These are phyloP conservation scores for Botrytis aclada DNA, from an alignment of 2,329 filamentous ascomycete genomes.

Conservation along the genomic window DNA sequence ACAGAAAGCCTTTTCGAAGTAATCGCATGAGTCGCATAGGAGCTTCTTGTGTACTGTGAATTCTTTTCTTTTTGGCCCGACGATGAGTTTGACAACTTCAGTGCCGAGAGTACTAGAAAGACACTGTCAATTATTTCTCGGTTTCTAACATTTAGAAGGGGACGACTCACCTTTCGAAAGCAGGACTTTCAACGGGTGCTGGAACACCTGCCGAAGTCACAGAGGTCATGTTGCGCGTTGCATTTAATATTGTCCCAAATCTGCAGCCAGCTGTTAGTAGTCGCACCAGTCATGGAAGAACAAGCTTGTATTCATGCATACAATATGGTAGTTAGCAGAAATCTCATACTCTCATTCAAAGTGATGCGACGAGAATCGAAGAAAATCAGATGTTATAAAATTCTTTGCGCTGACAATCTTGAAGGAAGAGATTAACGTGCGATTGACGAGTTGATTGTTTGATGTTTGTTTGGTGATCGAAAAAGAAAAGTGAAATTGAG, in stretches of 20 bases:
- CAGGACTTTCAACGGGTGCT: not conserved
- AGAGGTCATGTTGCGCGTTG: not conserved
- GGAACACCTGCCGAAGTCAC: not conserved
- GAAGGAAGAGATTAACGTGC: rapidly evolving
- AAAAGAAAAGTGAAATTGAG: not conserved
- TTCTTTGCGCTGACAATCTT: not conserved
- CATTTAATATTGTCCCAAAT: not conserved
- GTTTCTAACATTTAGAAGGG: no score
- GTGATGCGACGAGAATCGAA: not conserved
- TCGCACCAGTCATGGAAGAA: not conserved
- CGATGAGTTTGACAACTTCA: not conserved
- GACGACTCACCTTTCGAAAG: no score
- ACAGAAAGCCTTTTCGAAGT: not conserved
- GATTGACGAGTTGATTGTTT: not conserved
- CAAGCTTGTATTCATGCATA: not conserved
- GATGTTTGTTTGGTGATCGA: not conserved
- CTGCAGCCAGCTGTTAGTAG: not conserved
- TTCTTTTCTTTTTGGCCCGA: not conserved
- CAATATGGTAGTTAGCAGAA: not conserved
- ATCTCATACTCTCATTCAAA: not conserved
- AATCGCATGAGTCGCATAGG: not conserved
- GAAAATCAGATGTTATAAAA: no score
- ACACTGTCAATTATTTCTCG: not conserved
- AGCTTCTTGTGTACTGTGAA: constrained; percentile 7
- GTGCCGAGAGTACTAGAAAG: not conserved